These are phyloP conservation scores for Annulohypoxylon maeteangense DNA, from an alignment of 495 filamentous ascomycete genomes.

Conservation along the genomic window DNA sequence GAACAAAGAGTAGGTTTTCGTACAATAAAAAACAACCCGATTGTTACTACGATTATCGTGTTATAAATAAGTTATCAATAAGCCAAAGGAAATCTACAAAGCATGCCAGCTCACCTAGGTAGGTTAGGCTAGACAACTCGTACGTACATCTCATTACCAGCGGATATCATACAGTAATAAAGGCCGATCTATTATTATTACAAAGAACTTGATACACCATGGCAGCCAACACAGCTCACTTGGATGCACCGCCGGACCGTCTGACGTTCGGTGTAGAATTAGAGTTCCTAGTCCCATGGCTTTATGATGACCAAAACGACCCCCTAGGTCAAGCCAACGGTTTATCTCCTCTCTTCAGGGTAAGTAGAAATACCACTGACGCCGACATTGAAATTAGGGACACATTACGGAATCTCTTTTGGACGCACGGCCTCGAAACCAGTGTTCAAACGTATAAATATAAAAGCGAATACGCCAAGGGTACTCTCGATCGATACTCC, in stretches of 20 bases:
- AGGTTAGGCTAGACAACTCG: too few relatives aligned
- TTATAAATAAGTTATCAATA: too few relatives aligned
- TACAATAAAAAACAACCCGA: neutral
- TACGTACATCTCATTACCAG: too few relatives aligned
- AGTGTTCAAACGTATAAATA: neutral
- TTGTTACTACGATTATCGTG: too few relatives aligned
- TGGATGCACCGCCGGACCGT: neutral
- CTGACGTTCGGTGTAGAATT: constrained; percentile 49
- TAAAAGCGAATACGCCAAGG: neutral
- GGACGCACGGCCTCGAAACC: neutral
- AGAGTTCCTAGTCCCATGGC: constrained; percentile 44
- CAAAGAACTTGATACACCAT: too few relatives aligned
- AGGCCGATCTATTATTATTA: too few relatives aligned
- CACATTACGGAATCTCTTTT: neutral
- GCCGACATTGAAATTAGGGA: neutral
- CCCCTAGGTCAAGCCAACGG: constrained; percentile 6
- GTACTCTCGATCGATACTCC: neutral
- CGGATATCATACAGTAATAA: too few relatives aligned
- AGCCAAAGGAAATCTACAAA: too few relatives aligned
- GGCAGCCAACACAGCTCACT: neutral
- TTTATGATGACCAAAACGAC: neutral
- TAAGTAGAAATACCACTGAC: neutral
- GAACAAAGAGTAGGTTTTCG: neutral
- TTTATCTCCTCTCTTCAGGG: constrained; percentile 14
- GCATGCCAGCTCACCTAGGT: too few relatives aligned